Evolutionary conservation across 495 filamentous ascomycete genomes (phyloP).

Genomic region (Penicillium goetzii): DNA sequence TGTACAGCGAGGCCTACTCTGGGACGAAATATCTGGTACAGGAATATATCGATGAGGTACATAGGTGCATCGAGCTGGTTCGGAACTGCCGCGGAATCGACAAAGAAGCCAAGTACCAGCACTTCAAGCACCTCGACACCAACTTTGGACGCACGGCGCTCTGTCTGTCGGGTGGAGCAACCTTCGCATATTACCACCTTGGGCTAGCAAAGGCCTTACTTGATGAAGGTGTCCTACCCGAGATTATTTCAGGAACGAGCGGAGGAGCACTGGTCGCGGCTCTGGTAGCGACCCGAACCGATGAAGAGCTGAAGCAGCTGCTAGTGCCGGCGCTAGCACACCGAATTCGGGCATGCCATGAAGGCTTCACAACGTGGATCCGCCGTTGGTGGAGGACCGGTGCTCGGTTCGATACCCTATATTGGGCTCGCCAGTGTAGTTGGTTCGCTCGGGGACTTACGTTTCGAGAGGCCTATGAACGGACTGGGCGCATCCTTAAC

Average conservation of each 20-base stretch:
- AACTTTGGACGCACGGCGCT: conserved; percentile 93
- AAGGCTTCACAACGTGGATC: conserved; percentile 74
- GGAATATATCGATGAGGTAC: conserved; percentile 78
- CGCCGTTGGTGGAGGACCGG: conserved; percentile 89
- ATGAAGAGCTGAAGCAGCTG: conserved; percentile 83
- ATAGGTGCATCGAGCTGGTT: conserved; percentile 65
- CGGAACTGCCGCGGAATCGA: conserved; percentile 64
- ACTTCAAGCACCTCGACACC: conserved; percentile 85
- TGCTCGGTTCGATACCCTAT: conserved; percentile 87
- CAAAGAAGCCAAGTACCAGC: conserved; percentile 73
- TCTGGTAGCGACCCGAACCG: conserved; percentile 84
- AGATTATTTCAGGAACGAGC: conserved; percentile 94
- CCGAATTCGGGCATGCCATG: conserved; percentile 83
- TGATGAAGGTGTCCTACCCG: conserved; percentile 82
- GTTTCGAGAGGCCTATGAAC: conserved; percentile 91
- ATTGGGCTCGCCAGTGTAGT: conserved; percentile 83
- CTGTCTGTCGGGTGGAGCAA: conserved; percentile 91
- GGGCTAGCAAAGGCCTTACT: conserved; percentile 89
- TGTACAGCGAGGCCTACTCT: conserved; percentile 96
- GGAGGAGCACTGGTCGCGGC: conserved; percentile 92
- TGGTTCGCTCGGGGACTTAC: conserved; percentile 93
- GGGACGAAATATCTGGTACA: conserved; percentile 94
- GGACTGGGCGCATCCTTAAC: conserved; percentile 92
- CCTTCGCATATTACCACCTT: conserved; percentile 96
- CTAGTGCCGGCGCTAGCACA: conserved; percentile 83